Evolutionary conservation across 2,329 filamentous ascomycete genomes (phyloP).

Genomic region (Talaromyces sp.): DNA sequence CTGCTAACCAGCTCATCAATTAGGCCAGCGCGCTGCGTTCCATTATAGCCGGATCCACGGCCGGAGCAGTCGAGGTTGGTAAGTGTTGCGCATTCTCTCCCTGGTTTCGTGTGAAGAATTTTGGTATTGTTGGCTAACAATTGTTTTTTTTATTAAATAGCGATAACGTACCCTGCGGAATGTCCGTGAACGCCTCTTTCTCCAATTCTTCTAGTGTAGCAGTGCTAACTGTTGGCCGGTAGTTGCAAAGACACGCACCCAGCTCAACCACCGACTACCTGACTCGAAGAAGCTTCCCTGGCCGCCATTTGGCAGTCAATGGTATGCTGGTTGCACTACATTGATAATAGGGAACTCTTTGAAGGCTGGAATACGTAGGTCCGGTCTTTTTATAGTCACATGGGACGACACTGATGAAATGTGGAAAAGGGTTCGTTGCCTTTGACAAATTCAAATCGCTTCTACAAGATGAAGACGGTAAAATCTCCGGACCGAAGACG

Average conservation of each 20-base stretch:
- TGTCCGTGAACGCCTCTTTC: constrained; percentile 53
- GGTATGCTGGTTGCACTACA: constrained; percentile 98
- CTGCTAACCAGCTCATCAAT: constrained; percentile 30
- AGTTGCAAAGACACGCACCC: constrained; percentile 92
- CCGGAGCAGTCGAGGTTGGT: constrained; percentile 93
- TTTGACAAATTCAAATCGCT: constrained; percentile 91
- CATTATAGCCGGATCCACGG: constrained; percentile 86
- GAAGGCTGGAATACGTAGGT: constrained; percentile 88
- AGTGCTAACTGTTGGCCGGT: constrained; percentile 10
- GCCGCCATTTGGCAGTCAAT: constrained; percentile 88
- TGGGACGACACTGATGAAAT: neutral
- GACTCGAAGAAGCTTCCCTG: constrained; percentile 85
- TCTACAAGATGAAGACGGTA: constrained; percentile 77
- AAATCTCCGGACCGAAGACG: constrained; percentile 83
- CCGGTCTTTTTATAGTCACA: neutral
- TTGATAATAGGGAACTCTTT: constrained; percentile 93
- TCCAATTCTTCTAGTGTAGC: neutral
- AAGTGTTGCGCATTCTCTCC: constrained; percentile 22
- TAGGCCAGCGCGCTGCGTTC: constrained; percentile 79
- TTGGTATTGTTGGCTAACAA: neutral
- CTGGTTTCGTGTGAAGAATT: neutral
- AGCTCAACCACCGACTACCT: constrained; percentile 80
- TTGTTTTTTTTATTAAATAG: constrained; percentile 30
- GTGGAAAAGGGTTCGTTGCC: constrained; percentile 70
- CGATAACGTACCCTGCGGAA: constrained; percentile 92